These are phyloP conservation scores for Mucor indicus DNA, from an alignment of 371 early-diverging fungal species.

Conservation along the genomic window DNA sequence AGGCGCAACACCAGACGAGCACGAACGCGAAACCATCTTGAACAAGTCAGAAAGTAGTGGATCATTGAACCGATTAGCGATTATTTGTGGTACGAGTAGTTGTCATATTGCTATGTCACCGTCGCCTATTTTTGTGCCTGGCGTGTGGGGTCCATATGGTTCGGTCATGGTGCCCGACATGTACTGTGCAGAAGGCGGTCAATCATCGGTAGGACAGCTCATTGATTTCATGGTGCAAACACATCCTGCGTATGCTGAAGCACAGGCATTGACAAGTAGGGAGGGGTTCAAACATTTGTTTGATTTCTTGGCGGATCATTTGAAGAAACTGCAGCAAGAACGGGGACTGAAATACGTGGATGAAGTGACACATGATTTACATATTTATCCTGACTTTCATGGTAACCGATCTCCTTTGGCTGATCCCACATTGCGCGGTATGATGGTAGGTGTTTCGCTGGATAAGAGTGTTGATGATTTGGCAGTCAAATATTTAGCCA, in stretches of 20 bases:
- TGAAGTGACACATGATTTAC: conserved; percentile 51
- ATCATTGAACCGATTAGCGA: conserved; percentile 57
- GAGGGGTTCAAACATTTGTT: conserved; percentile 38
- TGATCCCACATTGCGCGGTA: conserved; percentile 65
- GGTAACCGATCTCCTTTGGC: conserved; percentile 77
- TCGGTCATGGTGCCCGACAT: conserved; percentile 60
- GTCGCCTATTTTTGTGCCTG: conserved; percentile 58
- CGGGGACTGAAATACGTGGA: conserved; percentile 28
- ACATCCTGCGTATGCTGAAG: conserved; percentile 52
- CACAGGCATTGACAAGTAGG: conserved; percentile 21
- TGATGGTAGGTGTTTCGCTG: conserved; percentile 57
- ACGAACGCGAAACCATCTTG: conserved; percentile 15
- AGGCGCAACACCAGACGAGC: conserved; percentile 36
- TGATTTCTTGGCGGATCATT: conserved; percentile 45
- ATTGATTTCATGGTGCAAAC: conserved; percentile 61
- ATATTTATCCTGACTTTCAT: conserved; percentile 75
- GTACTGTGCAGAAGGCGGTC: conserved; percentile 73
- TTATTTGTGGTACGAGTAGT: conserved; percentile 71
- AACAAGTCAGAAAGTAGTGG: too few species aligned
- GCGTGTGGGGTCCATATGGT: conserved; percentile 65
- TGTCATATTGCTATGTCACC: conserved; percentile 69
- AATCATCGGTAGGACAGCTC: conserved; percentile 69
- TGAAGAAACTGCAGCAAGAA: conserved; percentile 27
- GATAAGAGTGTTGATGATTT: conserved; percentile 57
- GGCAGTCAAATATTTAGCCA: conserved; percentile 61